Conservation (phyloP, 2,329 filamentous ascomycete genomes). For the Aspergillus sp. region DNA sequence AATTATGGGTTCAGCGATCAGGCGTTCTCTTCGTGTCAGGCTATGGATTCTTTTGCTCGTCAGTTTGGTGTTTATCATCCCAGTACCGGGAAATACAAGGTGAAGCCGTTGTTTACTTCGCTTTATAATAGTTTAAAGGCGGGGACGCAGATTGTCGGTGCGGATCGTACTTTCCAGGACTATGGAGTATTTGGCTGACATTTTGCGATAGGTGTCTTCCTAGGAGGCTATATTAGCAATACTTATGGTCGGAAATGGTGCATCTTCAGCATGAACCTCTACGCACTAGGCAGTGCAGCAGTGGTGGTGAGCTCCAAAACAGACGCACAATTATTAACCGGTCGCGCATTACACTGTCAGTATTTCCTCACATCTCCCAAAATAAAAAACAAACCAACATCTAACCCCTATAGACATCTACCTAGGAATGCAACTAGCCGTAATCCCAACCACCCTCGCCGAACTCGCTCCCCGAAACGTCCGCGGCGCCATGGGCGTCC, state of each 20-base stretch:
- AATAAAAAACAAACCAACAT: not conserved
- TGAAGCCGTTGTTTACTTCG: constrained; percentile 1
- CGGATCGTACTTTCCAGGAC: too few species aligned
- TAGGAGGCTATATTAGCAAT: constrained; percentile 5
- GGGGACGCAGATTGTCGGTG: not conserved
- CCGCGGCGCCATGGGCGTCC: not conserved
- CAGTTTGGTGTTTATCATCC: constrained; percentile 3
- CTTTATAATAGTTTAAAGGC: constrained; percentile 7
- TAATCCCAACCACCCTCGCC: not conserved
- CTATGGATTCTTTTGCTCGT: constrained; percentile 1
- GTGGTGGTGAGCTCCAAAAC: constrained; percentile 2
- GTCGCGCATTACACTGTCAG: not conserved
- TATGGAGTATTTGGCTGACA: not conserved
- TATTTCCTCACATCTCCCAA: not conserved
- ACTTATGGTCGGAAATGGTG: not conserved
- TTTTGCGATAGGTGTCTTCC: not conserved
- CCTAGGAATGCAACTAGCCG: constrained; percentile 6
- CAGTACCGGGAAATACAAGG: not conserved
- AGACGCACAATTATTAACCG: not conserved
- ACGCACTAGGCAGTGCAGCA: not conserved
- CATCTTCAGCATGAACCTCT: constrained; percentile 3
- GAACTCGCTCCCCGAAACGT: not conserved
- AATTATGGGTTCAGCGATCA: constrained; percentile 9
- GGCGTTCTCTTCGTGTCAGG: constrained; percentile 3
- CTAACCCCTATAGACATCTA: not conserved